These are phyloP conservation scores for Trametes meyenii DNA, from an alignment of 768 basidiomycete species.

Conservation along the genomic window DNA sequence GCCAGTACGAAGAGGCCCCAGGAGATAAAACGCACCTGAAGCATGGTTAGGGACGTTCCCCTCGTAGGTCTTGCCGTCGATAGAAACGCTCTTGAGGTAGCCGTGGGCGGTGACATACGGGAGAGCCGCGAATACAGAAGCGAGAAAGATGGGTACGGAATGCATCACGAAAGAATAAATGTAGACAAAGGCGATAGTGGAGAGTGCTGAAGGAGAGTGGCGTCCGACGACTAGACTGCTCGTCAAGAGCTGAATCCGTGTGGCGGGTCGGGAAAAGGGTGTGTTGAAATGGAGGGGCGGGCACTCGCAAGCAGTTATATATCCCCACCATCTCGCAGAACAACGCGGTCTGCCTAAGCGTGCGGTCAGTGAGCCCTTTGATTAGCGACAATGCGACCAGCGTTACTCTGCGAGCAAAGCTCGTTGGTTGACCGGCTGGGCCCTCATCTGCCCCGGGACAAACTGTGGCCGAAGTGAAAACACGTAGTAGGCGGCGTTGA, in stretches of 20 bases:
- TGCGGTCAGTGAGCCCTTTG: conserved; percentile 2
- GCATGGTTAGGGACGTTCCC: conserved; percentile 45
- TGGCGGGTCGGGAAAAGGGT: not conserved
- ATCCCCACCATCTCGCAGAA: not conserved
- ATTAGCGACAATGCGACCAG: not conserved
- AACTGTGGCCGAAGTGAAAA: not conserved
- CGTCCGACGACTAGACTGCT: conserved; percentile 14
- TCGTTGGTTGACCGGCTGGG: not conserved
- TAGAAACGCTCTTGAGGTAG: conserved; percentile 42
- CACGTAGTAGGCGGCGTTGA: not conserved
- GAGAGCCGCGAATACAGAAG: conserved; percentile 25
- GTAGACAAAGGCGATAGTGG: not conserved
- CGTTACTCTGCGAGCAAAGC: not conserved
- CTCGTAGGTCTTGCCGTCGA: conserved; percentile 47
- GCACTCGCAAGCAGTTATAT: not conserved
- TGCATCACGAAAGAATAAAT: not conserved
- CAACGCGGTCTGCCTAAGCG: too few species aligned
- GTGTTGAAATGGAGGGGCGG: not conserved
- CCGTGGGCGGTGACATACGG: conserved; percentile 46
- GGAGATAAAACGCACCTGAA: conserved; percentile 25
- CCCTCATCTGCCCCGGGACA: not conserved
- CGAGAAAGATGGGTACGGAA: conserved; percentile 4
- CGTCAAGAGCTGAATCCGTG: conserved; percentile 23
- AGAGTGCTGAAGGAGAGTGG: conserved; percentile 1
- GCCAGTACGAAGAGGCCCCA: too few species aligned